phyloP scores from a whole-genome alignment of 116 monocot genomes.

The Iris pallida region DNA sequence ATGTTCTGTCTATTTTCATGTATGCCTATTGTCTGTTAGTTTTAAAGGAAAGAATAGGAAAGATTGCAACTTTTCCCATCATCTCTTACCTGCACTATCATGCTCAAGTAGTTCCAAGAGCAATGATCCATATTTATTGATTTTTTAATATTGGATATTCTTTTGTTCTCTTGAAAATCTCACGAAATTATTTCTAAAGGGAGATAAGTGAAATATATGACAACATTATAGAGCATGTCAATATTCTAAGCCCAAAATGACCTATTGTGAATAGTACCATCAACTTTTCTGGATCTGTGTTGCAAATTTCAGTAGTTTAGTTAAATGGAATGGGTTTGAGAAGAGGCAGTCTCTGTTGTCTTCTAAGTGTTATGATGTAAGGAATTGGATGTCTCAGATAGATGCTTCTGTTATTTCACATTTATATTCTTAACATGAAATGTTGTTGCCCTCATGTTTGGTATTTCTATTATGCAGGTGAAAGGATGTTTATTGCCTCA shows the following conservation, averaged over 20 bases:
- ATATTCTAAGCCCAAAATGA: neutral
- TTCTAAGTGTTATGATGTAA: too few species aligned
- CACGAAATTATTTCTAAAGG: neutral
- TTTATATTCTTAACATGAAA: too few species aligned
- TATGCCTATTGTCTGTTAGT: neutral
- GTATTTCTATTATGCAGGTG: too few species aligned
- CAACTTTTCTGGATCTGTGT: slow-evolving; percentile 4
- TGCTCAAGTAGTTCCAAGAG: slow-evolving; percentile 10
- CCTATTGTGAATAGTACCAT: neutral
- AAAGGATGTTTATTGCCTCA: too few species aligned
- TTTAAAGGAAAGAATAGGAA: slow-evolving; percentile 1
- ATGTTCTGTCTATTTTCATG: too few species aligned
- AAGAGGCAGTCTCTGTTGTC: too few species aligned
- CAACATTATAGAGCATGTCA: neutral
- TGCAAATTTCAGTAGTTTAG: too few species aligned
- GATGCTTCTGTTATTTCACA: too few species aligned
- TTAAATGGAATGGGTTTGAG: too few species aligned
- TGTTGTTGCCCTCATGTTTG: too few species aligned
- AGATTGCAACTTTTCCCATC: slow-evolving; percentile 1
- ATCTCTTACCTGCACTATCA: neutral
- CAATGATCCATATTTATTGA: neutral
- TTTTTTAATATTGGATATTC: neutral
- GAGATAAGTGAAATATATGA: too few species aligned
- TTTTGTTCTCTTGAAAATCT: neutral
- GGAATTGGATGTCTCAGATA: too few species aligned